Base-by-base conservation (phyloP, 2,329 filamentous ascomycete species). In the Ramularia endophylla region DNA sequence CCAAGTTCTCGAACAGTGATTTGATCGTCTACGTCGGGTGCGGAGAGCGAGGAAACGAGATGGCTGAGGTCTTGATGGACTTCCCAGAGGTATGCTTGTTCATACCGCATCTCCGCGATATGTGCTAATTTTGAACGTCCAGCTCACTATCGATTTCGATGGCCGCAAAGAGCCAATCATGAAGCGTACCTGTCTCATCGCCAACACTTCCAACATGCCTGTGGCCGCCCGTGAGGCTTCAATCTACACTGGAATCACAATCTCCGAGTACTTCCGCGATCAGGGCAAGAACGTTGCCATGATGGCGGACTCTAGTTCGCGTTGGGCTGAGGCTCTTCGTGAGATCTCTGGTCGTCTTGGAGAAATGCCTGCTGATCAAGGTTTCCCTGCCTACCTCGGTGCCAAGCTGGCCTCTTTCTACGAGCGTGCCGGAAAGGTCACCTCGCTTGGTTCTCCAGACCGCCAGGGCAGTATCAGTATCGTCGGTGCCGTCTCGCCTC, bases 161-260 rank as follows among this genome's bases (percentile, higher is more conserved):
- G 92, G 92, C 58, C 87, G 90, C 63, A 84, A 90, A 70, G 92
- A 98, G 66, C 89, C 90, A 55, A 98, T 98, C 74, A 98, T 98
- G 92, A 98, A 98, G 80, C 90, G 92, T 66, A 98, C 92, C 12
- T 94, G 88, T 16, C 77, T 98, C 47, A 97, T 98, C 63, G 92
- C 92, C 66, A 98, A 98, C 71, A 98, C 92, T 31, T 98, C 92
- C 58, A 98, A 98, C 76, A 98, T 98, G 92, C 92, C 92, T 48
- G 92, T 98, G 61, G 92, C 92, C 51, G 92, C 92, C 47, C 87
- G 92, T 71, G 92, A 98, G 69, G 92, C 92, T 43, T 98, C 92
- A 52, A 98, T 98, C 64, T 98, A 98, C 71, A 98, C 92, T 3
- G 92, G 80, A 62, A 43, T 95, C 52, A 94, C 87, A 0, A 83